Percentiles rank a stretch among this genome's conserved stretches.
Conservation (phyloP, 2,329 filamentous ascomycete genomes). For the Parastagonospora avenae region DNA sequence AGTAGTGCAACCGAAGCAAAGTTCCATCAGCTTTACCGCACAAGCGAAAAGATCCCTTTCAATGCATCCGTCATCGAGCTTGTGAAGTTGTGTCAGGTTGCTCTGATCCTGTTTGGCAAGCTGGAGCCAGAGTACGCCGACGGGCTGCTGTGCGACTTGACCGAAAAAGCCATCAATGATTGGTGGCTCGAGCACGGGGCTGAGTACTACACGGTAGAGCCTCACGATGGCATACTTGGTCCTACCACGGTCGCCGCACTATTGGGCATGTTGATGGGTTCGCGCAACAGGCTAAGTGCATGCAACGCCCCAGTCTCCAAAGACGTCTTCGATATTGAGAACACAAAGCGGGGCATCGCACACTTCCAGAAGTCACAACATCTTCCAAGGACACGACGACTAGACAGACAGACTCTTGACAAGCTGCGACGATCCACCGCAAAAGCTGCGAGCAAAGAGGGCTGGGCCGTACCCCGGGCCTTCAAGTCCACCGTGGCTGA, state of each 20-base stretch:
- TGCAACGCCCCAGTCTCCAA: conserved; percentile 84
- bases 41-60: conserved; percentile 79
- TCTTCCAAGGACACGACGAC: conserved; percentile 73
- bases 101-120: conserved; percentile 85
- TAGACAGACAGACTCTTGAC: conserved; percentile 84
- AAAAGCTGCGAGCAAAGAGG: conserved; percentile 86
- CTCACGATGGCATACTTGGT: conserved; percentile 88
- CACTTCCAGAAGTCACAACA: conserved; percentile 91
- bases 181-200: conserved; percentile 97
- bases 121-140: conserved; percentile 89
- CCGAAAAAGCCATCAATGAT: conserved; percentile 85
- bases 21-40: conserved; percentile 88
- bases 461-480: conserved; percentile 89
- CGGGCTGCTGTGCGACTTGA: conserved; percentile 89
- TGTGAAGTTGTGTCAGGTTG: conserved; percentile 88
- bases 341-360: conserved; percentile 80
- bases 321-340: conserved; percentile 85
- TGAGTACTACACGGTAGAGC: conserved; percentile 91
- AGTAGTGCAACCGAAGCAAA: conserved; percentile 84
- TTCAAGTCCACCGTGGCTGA: conserved; percentile 96
- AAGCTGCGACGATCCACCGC: conserved; percentile 82
- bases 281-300: conserved; percentile 85
- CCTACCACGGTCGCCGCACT: conserved; percentile 89
- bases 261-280: conserved; percentile 85
- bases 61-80: conserved; percentile 82